phyloP scores from a whole-genome alignment of 352 stramenopile genomes.

The Phytopythium cucurbitacearum region DNA sequence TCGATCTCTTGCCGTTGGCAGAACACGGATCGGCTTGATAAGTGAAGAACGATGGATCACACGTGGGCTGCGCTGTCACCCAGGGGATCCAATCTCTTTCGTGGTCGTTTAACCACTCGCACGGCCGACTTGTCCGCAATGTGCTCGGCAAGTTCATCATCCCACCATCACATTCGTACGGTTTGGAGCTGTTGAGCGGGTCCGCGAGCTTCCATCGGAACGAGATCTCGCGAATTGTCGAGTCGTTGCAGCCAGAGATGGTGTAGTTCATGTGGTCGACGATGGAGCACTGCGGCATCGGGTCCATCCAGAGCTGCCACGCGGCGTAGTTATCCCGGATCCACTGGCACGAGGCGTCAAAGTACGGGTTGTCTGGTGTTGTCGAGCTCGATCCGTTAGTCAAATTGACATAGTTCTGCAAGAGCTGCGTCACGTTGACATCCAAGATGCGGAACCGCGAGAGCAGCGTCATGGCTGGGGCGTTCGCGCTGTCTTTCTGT shows the following conservation, averaged over 20 bases:
- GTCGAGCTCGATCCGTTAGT: conserved; percentile 4
- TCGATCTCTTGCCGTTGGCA: conserved; percentile 11
- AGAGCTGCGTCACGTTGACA: conserved; percentile 28
- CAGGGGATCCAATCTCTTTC: conserved; percentile 19
- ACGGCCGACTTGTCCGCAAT: conserved; percentile 29
- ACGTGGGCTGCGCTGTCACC: conserved; percentile 20
- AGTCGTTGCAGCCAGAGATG: conserved; percentile 21
- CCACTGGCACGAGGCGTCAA: conserved; percentile 42
- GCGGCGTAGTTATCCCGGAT: conserved; percentile 39
- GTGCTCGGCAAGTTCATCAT: conserved; percentile 15
- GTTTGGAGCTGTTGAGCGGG: conserved; percentile 18
- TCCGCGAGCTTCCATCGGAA: conserved; percentile 37
- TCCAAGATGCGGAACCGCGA: conserved; percentile 26
- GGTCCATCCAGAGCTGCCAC: conserved; percentile 42
- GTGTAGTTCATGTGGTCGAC: conserved; percentile 21
- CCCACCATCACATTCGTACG: conserved; percentile 42
- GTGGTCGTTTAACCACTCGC: conserved; percentile 28
- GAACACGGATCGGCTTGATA: conserved; percentile 28
- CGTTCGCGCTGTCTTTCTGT: not conserved
- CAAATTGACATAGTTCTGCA: conserved; percentile 18
- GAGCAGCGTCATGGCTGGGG: conserved; percentile 15
- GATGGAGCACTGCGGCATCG: conserved; percentile 27
- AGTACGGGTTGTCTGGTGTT: conserved; percentile 21
- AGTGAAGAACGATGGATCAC: conserved; percentile 29
- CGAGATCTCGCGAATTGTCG: conserved; percentile 12